Percentiles rank a stretch among this genome's conserved stretches.
phyloP scores from a whole-genome alignment of 306 rosid species.

The Boehmeria nivea region DNA sequence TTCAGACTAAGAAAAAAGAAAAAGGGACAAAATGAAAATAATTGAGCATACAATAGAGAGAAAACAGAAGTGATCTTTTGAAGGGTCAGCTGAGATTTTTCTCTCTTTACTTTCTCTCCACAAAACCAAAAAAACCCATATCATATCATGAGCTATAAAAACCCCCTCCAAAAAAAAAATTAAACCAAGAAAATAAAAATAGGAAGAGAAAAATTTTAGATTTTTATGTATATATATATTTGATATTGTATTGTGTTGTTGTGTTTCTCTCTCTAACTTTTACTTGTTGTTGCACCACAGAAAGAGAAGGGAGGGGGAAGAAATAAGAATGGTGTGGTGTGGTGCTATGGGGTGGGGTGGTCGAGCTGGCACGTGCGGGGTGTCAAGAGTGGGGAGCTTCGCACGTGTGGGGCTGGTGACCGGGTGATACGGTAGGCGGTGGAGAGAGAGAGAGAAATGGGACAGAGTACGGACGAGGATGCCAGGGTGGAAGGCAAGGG shows the following conservation, averaged over 20 bases:
- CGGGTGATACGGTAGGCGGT: constrained; percentile 40
- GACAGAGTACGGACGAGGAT: constrained; percentile 77
- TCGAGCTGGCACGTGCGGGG: constrained; percentile 36
- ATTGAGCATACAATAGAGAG: too few species aligned
- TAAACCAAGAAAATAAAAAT: too few species aligned
- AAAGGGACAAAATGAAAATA: too few species aligned
- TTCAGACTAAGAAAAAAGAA: neutral
- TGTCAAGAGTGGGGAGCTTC: neutral
- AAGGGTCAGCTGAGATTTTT: constrained; percentile 21
- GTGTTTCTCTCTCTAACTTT: constrained; percentile 45
- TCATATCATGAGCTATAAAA: too few species aligned
- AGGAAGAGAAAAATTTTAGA: constrained; percentile 2
- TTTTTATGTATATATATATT: neutral
- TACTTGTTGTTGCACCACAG: constrained; percentile 64
- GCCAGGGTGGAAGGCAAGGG: constrained; percentile 85
- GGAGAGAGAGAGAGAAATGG: constrained; percentile 25
- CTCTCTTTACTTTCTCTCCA: constrained; percentile 6
- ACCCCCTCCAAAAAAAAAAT: too few species aligned
- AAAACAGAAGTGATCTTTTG: constrained; percentile 8
- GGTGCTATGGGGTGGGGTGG: neutral
- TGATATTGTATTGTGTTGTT: constrained; percentile 4
- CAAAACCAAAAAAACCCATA: constrained; percentile 6
- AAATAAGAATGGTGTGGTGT: neutral
- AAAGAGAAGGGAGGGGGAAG: constrained; percentile 21
- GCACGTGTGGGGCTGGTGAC: constrained; percentile 39